Percentiles rank a stretch among this genome's conserved stretches.
phyloP scores from a whole-genome alignment of 208 protist species.

The Angomonas ambiguus region DNA sequence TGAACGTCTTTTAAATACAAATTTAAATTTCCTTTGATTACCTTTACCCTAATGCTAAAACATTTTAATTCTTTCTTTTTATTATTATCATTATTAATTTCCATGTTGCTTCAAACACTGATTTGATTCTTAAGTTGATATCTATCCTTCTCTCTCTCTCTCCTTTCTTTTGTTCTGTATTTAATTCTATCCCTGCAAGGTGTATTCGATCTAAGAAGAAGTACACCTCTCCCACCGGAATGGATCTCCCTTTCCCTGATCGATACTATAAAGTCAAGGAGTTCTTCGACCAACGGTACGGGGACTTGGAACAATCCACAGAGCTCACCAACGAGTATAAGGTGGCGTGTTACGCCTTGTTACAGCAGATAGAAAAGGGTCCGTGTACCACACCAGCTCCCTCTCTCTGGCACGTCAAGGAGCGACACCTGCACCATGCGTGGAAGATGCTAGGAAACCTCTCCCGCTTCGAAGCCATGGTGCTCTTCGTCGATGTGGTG shows the following conservation, averaged over 20 bases:
- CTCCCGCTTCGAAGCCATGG: conserved; percentile 78
- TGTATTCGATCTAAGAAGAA: no score
- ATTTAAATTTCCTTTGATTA: no score
- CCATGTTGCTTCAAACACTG: no score
- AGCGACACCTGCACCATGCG: conserved; percentile 68
- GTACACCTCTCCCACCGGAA: conserved; percentile 15
- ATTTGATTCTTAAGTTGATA: background rate
- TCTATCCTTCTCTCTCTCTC: background rate
- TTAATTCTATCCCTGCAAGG: background rate
- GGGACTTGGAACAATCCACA: conserved; percentile 38
- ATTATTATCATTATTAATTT: conserved; percentile 6
- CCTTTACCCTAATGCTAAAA: no score
- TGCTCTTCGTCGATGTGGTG: conserved; percentile 67
- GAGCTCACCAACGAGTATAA: conserved; percentile 51
- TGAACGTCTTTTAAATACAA: no score
- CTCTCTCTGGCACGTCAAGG: conserved; percentile 52
- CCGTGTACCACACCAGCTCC: conserved; percentile 54
- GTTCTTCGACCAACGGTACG: conserved; percentile 59
- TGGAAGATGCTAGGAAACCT: conserved; percentile 66
- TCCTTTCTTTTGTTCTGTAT: background rate
- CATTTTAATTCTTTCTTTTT: background rate
- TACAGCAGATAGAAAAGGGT: conserved; percentile 61
- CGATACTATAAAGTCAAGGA: conserved; percentile 52
- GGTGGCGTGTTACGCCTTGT: conserved; percentile 73
- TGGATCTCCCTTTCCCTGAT: conserved; percentile 64